phyloP scores from a whole-genome alignment of 2,329 filamentous ascomycete genomes.

The Penicillium sp. region DNA sequence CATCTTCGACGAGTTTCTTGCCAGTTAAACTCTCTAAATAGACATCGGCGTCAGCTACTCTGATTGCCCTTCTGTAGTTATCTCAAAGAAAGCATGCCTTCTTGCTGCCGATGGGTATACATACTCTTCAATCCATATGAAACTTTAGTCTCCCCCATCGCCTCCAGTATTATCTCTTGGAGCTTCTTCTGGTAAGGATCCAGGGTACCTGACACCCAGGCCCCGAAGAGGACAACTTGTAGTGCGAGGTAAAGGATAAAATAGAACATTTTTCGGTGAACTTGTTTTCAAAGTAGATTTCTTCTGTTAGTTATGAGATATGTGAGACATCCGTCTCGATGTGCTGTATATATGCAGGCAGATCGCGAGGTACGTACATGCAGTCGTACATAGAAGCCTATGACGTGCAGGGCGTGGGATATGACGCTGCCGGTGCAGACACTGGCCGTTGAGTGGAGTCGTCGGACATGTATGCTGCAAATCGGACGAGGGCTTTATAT shows the following conservation, averaged over 20 bases:
- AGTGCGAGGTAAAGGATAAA: conserved; percentile 26
- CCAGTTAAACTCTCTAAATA: conserved; percentile 31
- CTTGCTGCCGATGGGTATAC: neutral
- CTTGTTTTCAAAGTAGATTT: neutral
- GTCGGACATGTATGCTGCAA: neutral
- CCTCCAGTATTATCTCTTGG: conserved; percentile 38
- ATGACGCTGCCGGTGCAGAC: conserved; percentile 26
- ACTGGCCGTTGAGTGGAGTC: conserved; percentile 4
- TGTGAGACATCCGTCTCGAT: neutral
- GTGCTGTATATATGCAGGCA: neutral
- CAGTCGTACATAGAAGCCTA: conserved; percentile 14
- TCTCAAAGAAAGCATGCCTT: neutral
- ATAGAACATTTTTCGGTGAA: conserved; percentile 20
- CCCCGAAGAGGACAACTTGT: conserved; percentile 27
- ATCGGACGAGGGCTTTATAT: conserved; percentile 2
- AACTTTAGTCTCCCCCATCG: conserved; percentile 39
- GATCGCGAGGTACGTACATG: neutral
- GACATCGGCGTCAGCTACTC: neutral
- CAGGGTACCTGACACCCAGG: conserved; percentile 40
- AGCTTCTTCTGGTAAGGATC: conserved; percentile 38
- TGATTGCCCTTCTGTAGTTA: neutral
- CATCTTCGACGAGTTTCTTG: conserved; percentile 34
- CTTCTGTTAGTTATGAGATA: too few relatives aligned
- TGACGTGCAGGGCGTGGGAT: conserved; percentile 28
- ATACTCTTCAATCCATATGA: conserved; percentile 38